Evolutionary conservation across 1,284 basidiomycete species (phyloP).

Genomic region (Ustilago curta): DNA sequence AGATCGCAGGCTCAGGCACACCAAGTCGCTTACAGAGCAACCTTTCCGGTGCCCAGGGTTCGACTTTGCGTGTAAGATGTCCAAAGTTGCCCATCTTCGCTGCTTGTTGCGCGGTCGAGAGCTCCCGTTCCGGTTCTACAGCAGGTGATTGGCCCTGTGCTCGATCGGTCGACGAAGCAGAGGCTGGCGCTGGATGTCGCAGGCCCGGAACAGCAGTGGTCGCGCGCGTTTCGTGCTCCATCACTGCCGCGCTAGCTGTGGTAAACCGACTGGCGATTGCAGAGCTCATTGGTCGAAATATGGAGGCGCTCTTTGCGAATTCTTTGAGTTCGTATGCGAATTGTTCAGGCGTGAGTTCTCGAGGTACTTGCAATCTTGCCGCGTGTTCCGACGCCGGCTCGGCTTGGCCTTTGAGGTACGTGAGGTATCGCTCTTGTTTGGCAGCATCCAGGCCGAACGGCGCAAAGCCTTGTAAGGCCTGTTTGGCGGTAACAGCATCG

Average conservation of each 20-base stretch:
- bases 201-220: constrained; percentile 73
- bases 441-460: constrained; percentile 82
- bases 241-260: constrained; percentile 72
- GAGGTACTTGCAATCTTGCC: constrained; percentile 72
- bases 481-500: constrained; percentile 82
- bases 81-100: constrained; percentile 89
- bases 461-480: constrained; percentile 88
- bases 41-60: constrained; percentile 81
- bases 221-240: constrained; percentile 66
- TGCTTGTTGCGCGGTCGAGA: constrained; percentile 81
- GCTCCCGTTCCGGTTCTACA: constrained; percentile 70
- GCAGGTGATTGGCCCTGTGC: constrained; percentile 62
- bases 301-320: constrained; percentile 84
- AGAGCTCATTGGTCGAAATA: constrained; percentile 91
- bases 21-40: constrained; percentile 95
- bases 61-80: constrained; percentile 80
- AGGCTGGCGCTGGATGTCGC: constrained; percentile 71
- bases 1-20: constrained; percentile 78
- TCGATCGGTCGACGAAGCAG: constrained; percentile 14
- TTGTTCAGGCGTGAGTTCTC: constrained; percentile 73
- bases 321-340: constrained; percentile 86
- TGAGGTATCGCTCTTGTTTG: constrained; percentile 86
- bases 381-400: constrained; percentile 69
- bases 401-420: constrained; percentile 83
- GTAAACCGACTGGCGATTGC: constrained; percentile 95